Evolutionary conservation across 495 filamentous ascomycete species (phyloP), one percentile per base, ranked within the genome.

Genomic region (Penicillium desertorum): DNA sequence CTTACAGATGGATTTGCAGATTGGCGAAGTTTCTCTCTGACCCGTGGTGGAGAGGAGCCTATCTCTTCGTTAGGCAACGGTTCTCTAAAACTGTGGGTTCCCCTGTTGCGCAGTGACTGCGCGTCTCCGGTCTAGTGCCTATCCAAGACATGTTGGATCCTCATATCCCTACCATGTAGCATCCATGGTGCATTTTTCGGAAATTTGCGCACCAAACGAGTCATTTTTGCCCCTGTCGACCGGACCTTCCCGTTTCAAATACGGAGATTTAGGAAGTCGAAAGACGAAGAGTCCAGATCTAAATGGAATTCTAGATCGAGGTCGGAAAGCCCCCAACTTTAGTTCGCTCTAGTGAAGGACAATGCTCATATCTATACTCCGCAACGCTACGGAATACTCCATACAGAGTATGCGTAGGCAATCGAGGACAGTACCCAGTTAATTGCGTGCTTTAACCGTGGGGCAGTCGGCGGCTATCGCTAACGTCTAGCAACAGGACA

Each of bases 381-480:
- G 23, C 23, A 25, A 25, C 0, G 5, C 10, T 23, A 23, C 22
- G 3, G 22, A 23, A 4, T 44, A 44, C 42, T 44, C 19, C 42
- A 19, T 11, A 44, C 27, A 29, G 27, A 29, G 27, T 29, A 17
- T 44, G 17, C 19, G 11, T 16, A 36, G 16, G 34, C 30, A 34
- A 34, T 12, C 30, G 4, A 34, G 30, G 30, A 34, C 5, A 34
- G 2, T 6, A 27, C 3, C 8, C 23, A 27, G 27, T 46, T 19
- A 30, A 47, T 57, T 57, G 34, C 36, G 54, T 53, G 47, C 45
- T 23, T 48, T 5, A 36, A 6, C n/a, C 46, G 47, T 61, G 46
- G 45, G 45, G 45, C 57, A 58, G 57, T 51, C 58, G 65, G 65
- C 65, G 65, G 61, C 65, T 68, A 68, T 66, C 65, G 62, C 62